Base-by-base conservation (phyloP, 1,284 basidiomycete genomes). In the Rhodotorula sp. region DNA sequence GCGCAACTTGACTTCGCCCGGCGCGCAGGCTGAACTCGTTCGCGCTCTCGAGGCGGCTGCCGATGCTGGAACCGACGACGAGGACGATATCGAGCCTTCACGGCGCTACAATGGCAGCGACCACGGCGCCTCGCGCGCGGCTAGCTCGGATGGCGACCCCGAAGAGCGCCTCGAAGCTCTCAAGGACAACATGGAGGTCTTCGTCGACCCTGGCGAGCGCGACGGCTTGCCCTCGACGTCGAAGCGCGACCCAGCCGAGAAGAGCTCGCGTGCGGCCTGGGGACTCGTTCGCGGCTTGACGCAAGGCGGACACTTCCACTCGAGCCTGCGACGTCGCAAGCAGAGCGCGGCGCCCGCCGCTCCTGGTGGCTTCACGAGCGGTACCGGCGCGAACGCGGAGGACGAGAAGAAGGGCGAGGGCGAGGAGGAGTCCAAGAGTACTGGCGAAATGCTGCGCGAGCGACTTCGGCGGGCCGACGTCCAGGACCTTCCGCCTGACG, bases 251-350 rank as follows among this genome's bases (percentile, higher is more conserved):
- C 66, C 71, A 13, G 67, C 67, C 31, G 67, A 62, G 40, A 64
- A 67, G 40, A 74, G 76, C 53, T 56, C 69, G 13, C 73, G 77
- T 18, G 74, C 75, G 6, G 82, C 82, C 0, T 76, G 70, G 54
- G 76, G 78, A 37, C 77, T 83, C 31, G 82, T 83, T 37, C 75
- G 81, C 40, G 78, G 77, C 1, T 80, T 82, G 72, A 82, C 81
- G 15, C 73, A 76, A 26, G 72, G 73, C 11, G 57, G 65, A 10
- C 59, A 61, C 8, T 24, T 31, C 22, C 58, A 64, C 31, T 68
- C 40, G 40, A 44, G 50, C 28, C 47, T 61, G 50, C 69, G 72
- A 52, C 77, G 80, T 77, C 40, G 71, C 81, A 28, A 65, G 81
- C n/a, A 70, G 28, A 70, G 80, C 71, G 71, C 57, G 51, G 64